These are phyloP conservation scores for Capsella bursapastoris DNA, from an alignment of 345 rosid species.

Conservation along the genomic window DNA sequence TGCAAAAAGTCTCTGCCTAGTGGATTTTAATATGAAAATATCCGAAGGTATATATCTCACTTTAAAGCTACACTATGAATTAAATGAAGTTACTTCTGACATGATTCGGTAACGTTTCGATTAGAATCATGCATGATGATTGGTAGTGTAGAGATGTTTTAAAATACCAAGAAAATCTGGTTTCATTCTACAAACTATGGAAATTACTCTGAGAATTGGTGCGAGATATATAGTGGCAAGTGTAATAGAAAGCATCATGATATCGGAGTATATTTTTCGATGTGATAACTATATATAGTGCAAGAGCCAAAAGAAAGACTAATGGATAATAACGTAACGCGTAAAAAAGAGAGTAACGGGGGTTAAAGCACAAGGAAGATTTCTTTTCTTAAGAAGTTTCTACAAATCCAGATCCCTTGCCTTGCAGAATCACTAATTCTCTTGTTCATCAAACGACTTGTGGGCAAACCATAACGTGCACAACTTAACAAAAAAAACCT, in stretches of 20 bases:
- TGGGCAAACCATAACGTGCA: background rate
- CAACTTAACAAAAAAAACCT: background rate
- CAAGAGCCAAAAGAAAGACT: background rate
- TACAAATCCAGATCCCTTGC: background rate
- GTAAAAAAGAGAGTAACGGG: background rate
- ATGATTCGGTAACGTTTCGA: background rate
- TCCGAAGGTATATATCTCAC: background rate
- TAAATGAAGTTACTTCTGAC: background rate
- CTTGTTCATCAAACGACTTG: background rate
- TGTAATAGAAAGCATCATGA: background rate
- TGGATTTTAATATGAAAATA: slow-evolving; percentile 3
- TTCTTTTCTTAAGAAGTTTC: background rate
- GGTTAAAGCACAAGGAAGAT: too few relatives aligned
- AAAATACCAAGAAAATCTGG: background rate
- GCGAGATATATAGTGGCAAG: too few relatives aligned
- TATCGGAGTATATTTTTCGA: background rate
- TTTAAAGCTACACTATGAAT: background rate
- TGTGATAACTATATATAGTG: background rate
- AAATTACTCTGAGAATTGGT: background rate
- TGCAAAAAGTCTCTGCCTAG: slow-evolving; percentile 20
- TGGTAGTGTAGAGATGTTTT: background rate
- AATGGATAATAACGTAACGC: background rate
- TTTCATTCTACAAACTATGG: background rate
- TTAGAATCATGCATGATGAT: background rate
- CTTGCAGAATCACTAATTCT: background rate